Base-by-base conservation (phyloP, 305 asterid genomes). In the Fraxinus nigra region DNA sequence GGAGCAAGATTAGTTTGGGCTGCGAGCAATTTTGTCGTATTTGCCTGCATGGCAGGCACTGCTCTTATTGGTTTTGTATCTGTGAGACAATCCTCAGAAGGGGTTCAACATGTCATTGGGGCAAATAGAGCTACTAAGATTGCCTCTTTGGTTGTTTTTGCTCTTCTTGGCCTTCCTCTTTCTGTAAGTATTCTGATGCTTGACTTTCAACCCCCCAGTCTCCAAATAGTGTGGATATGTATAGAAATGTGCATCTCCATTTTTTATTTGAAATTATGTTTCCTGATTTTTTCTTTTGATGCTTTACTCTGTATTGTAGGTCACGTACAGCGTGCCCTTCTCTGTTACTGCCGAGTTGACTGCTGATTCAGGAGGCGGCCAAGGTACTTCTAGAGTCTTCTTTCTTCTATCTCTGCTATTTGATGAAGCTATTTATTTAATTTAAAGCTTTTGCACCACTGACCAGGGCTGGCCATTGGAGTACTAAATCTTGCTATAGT, bases 291-390 rank as follows among this genome's bases (percentile, higher is more conserved):
- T 74, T 7, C 20, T 18, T 30, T 69, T 80, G 54, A 85, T 83
- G 76, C 81, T 48, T 82, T 80, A n/a, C 48, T 80, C 77, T 85
- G 20, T 82, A 18, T 87, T 83, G 88, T 81, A 97, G 99, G 79
- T 97, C 81, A 97, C 99, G 9, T 97, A 97, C 79, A 95, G 97
- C 38, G 98, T 97, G 83, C 99, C 98, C 74, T 97, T 94, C 88
- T 95, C 98, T 72, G 90, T 95, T 85, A 95, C 98, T 9, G 97
- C 98, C 7, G 99, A 95, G 87, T 82, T 97, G 87, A 97, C 98
- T 84, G 99, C 99, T 78, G 99, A 97, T 90, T 90, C 95, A 54
- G 98, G 99, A 76, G 98, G 99, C 77, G 99, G 99, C 72, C 99
- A 97, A 95, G 99, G 99, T 96, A 88, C 69, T 30, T 59, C 14